Percentiles rank a stretch among this genome's conserved stretches.
Evolutionary conservation across 306 rosid genomes (phyloP).

Genomic region (Trifolium subterraneum): DNA sequence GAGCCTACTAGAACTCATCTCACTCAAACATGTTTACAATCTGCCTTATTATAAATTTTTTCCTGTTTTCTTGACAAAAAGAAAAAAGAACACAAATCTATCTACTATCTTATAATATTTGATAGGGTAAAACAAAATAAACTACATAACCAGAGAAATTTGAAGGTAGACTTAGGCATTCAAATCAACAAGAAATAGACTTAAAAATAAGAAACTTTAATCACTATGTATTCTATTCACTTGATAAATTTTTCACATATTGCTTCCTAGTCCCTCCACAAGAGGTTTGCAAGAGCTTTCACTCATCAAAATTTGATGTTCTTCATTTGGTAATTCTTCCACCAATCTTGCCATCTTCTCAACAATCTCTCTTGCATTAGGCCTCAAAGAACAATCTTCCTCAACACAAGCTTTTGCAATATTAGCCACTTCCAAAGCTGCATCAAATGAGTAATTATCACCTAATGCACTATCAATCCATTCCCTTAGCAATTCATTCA

Average conservation of each 20-base stretch:
- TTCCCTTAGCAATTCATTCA: constrained; percentile 64
- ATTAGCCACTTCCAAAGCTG: constrained; percentile 59
- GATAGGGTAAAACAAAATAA: too few species aligned
- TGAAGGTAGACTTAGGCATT: too few species aligned
- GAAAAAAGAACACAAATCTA: too few species aligned
- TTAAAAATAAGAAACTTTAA: not conserved
- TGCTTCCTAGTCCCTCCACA: constrained; percentile 57
- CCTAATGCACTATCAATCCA: constrained; percentile 88
- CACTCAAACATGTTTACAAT: too few species aligned
- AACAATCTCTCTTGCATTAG: constrained; percentile 68
- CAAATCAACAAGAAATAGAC: not conserved
- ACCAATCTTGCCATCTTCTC: constrained; percentile 69
- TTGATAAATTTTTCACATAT: constrained; percentile 29
- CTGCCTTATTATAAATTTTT: too few species aligned
- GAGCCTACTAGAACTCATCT: too few species aligned
- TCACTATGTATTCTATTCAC: not conserved
- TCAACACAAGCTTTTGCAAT: constrained; percentile 76
- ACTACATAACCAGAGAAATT: too few species aligned
- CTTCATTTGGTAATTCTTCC: constrained; percentile 63
- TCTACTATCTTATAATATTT: too few species aligned
- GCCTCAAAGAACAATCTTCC: constrained; percentile 72
- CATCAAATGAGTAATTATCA: constrained; percentile 68
- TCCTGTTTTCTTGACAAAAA: too few species aligned
- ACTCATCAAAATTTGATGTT: constrained; percentile 44
- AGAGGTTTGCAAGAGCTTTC: constrained; percentile 86